Percentiles rank a stretch among this genome's conserved stretches.
Conservation (phyloP, 495 filamentous ascomycete species). For the Penicillium parvum region DNA sequence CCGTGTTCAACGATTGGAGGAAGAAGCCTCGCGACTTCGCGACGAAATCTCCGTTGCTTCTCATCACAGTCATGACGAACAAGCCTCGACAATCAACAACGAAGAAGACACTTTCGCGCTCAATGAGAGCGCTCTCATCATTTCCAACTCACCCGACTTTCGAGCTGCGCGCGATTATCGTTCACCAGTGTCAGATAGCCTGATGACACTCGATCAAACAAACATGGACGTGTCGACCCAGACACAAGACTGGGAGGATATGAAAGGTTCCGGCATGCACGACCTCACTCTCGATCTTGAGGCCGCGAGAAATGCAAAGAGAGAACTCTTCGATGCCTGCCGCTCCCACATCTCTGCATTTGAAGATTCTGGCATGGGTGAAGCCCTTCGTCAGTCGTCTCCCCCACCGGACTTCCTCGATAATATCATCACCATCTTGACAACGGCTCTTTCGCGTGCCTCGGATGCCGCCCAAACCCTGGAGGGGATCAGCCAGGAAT, state of each 20-base stretch:
- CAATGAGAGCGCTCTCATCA: slow-evolving; percentile 31
- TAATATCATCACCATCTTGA: slow-evolving; percentile 29
- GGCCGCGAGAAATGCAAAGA: slow-evolving; percentile 36
- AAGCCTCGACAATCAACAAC: slow-evolving; percentile 1
- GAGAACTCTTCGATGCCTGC: slow-evolving; percentile 36
- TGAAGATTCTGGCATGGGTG: slow-evolving; percentile 29
- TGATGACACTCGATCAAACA: slow-evolving; percentile 11
- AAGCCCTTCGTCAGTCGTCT: slow-evolving; percentile 30
- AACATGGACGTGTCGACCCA: slow-evolving; percentile 15
- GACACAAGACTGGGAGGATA: slow-evolving; percentile 7
- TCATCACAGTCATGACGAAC: slow-evolving; percentile 1
- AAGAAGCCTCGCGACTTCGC: slow-evolving; percentile 14
- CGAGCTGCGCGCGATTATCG: slow-evolving; percentile 11
- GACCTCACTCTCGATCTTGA: slow-evolving; percentile 32
- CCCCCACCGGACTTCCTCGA: slow-evolving; percentile 39
- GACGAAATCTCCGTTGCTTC: slow-evolving; percentile 19
- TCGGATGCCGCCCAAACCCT: slow-evolving; percentile 36
- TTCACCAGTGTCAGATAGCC: slow-evolving; percentile 15
- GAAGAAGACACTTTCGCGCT: slow-evolving; percentile 31
- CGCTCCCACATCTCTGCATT: slow-evolving; percentile 30
- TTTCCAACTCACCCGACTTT: slow-evolving; percentile 35
- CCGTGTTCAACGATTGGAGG: slow-evolving; percentile 17
- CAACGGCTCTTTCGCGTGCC: slow-evolving; percentile 32
- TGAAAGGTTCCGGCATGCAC: slow-evolving; percentile 20
- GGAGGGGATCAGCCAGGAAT: slow-evolving; percentile 34